Conservation (phyloP, 1,284 basidiomycete species). For the Stygiomarasmius scandens region DNA sequence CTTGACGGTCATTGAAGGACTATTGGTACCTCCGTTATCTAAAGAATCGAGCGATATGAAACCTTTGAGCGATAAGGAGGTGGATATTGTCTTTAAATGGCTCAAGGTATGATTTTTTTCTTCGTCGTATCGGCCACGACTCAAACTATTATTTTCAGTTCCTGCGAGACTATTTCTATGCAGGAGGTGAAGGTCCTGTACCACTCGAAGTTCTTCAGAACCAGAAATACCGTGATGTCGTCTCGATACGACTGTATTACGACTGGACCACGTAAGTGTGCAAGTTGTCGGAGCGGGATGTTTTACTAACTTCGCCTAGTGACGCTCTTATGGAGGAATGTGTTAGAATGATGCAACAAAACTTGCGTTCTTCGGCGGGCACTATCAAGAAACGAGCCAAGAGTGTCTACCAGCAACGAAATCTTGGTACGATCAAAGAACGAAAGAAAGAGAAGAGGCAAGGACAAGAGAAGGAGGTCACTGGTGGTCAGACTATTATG, state of each 20-base stretch:
- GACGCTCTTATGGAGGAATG: conserved; percentile 96
- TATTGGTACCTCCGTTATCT: conserved; percentile 91
- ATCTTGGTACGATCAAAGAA: conserved; percentile 95
- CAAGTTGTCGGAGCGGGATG: not conserved
- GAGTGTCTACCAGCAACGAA: conserved; percentile 87
- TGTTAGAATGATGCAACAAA: conserved; percentile 89
- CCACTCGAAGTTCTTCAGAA: conserved; percentile 91
- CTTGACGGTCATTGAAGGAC: conserved; percentile 81
- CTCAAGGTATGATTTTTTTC: conserved; percentile 64
- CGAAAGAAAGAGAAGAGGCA: conserved; percentile 92
- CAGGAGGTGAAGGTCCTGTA: conserved; percentile 89
- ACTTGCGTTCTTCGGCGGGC: conserved; percentile 63
- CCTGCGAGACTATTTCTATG: conserved; percentile 93
- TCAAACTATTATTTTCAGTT: conserved; percentile 54
- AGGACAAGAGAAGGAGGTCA: conserved; percentile 70
- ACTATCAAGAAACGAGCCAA: conserved; percentile 88
- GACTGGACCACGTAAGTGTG: conserved; percentile 84
- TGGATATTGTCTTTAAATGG: conserved; percentile 99
- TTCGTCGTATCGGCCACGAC: conserved; percentile 10
- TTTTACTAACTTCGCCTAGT: conserved; percentile 39
- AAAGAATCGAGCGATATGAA: conserved; percentile 91
- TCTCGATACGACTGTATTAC: conserved; percentile 90
- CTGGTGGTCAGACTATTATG: conserved; percentile 88
- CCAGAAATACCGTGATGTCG: conserved; percentile 91
- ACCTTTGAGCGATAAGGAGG: conserved; percentile 90